A percentile compares a stretch with the other conserved stretches of the same genome.
phyloP scores from a whole-genome alignment of 306 rosid genomes.

The Quercus alba region DNA sequence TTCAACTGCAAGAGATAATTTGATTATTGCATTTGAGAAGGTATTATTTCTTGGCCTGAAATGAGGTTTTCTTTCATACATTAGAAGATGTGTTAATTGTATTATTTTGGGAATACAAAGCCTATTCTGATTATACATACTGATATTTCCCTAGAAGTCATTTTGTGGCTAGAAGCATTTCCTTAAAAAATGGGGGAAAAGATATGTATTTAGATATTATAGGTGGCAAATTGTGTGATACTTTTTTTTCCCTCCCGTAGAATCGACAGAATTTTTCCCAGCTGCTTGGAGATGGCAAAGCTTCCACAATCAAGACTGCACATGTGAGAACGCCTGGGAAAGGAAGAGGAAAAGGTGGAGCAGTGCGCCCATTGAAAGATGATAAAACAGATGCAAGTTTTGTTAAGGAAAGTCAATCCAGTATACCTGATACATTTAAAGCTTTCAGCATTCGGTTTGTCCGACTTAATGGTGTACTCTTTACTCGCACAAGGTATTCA shows the following conservation, averaged over 20 bases:
- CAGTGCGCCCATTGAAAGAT: slow-evolving; percentile 40
- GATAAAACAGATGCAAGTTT: slow-evolving; percentile 29
- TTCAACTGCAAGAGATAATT: slow-evolving; percentile 90
- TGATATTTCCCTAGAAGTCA: neutral
- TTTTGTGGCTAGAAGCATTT: neutral
- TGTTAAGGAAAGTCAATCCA: slow-evolving; percentile 43
- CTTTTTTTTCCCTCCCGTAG: slow-evolving; percentile 27
- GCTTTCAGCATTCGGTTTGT: slow-evolving; percentile 63
- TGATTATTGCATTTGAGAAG: slow-evolving; percentile 93
- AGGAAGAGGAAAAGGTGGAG: slow-evolving; percentile 63
- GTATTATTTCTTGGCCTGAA: slow-evolving; percentile 31
- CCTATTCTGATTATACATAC: neutral
- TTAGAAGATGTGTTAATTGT: neutral
- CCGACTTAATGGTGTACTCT: slow-evolving; percentile 88
- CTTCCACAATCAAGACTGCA: slow-evolving; percentile 48
- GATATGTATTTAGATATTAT: neutral
- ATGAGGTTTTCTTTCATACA: neutral
- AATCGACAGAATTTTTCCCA: slow-evolving; percentile 80
- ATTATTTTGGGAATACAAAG: neutral
- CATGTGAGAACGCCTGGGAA: slow-evolving; percentile 42
- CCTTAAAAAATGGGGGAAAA: neutral
- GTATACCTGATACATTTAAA: slow-evolving; percentile 45
- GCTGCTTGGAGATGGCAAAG: slow-evolving; percentile 55
- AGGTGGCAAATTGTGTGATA: neutral
- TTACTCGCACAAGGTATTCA: slow-evolving; percentile 79